Conservation (phyloP, 176 grass and related monocot genomes). For the Carex parvula region DNA sequence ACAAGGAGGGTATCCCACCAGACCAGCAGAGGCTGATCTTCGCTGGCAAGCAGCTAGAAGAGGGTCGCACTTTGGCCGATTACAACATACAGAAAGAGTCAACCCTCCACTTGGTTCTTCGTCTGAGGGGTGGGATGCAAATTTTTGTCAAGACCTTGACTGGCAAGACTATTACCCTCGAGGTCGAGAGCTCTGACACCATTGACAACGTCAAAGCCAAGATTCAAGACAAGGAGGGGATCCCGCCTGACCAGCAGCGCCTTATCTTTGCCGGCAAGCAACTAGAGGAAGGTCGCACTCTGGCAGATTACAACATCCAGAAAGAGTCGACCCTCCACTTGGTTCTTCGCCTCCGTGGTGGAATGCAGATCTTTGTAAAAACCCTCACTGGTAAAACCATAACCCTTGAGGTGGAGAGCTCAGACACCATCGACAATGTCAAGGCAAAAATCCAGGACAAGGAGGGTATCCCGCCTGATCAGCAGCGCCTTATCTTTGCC, state of each 20-base stretch:
- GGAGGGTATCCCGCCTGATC: neutral
- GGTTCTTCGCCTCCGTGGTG: neutral
- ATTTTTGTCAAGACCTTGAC: neutral
- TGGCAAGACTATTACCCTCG: neutral
- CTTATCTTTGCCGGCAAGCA: neutral
- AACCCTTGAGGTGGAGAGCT: constrained; percentile 12
- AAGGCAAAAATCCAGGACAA: constrained; percentile 25
- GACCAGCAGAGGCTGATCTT: neutral
- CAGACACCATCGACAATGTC: constrained; percentile 14
- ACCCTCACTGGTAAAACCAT: constrained; percentile 28
- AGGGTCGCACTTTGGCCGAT: neutral
- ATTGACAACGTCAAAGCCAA: neutral
- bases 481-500: neutral
- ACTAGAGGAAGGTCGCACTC: neutral
- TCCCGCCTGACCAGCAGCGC: neutral
- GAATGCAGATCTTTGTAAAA: constrained; percentile 29
- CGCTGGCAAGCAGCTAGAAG: neutral
- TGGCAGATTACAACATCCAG: neutral
- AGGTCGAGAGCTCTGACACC: neutral
- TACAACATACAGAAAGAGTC: neutral
- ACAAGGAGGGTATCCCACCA: constrained; percentile 8
- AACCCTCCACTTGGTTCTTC: neutral
- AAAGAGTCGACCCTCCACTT: neutral
- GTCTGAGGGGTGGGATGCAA: neutral
- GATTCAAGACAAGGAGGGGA: neutral